These are phyloP conservation scores for Auricularia sp. DNA, from an alignment of 768 basidiomycete species.

Conservation along the genomic window DNA sequence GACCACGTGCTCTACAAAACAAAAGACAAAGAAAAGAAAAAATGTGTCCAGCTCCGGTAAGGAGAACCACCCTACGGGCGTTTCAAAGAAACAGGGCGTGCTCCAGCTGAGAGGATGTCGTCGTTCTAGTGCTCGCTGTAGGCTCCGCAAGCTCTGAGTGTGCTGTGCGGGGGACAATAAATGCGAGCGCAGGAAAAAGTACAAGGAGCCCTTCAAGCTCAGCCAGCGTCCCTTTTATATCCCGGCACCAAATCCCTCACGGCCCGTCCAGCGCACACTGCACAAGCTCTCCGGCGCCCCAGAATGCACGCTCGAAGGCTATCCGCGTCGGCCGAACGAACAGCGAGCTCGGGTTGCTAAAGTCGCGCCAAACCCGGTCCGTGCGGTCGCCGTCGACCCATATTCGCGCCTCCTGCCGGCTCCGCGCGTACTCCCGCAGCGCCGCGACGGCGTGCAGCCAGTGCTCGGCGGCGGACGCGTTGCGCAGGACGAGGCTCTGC, in stretches of 20 bases:
- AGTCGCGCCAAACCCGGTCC: not conserved
- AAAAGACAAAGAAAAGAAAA: not conserved
- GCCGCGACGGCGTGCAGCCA: not conserved
- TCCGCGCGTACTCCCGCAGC: not conserved
- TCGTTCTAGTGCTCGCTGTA: not conserved
- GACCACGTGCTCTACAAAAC: no score
- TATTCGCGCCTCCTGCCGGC: not conserved
- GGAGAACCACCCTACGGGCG: not conserved
- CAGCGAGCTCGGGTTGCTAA: no score
- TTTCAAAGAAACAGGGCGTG: not conserved
- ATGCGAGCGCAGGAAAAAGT: constrained; percentile 1
- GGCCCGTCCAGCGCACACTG: not conserved
- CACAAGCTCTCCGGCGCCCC: not conserved
- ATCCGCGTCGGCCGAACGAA: not conserved
- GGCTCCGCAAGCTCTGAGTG: not conserved
- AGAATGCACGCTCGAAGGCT: not conserved
- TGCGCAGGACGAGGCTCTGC: not conserved
- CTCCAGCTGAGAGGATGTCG: constrained; percentile 1
- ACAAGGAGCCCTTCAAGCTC: not conserved
- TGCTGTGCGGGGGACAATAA: not conserved
- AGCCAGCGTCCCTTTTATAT: not conserved
- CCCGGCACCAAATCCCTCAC: not conserved
- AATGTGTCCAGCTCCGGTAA: constrained; percentile 3
- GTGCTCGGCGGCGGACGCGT: not conserved
- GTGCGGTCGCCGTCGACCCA: not conserved